Base-by-base conservation (phyloP, 1,284 basidiomycete genomes). In the Neonothopanus nambi region DNA sequence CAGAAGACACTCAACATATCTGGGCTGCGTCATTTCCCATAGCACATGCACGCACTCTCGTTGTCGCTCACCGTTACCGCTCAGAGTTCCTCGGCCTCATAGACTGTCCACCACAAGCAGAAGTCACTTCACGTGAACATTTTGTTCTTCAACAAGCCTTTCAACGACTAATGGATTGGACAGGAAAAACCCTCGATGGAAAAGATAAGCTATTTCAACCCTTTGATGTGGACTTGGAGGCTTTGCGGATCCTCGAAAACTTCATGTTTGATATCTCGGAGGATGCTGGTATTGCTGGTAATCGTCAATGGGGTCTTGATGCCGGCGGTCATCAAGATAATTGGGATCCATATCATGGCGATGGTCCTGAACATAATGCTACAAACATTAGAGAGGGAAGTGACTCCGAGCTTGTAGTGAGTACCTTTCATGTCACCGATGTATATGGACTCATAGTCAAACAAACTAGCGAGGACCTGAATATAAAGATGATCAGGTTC, bases 221-320 rank as follows among this genome's bases (percentile, higher is more conserved):
- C 2, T 48, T 62, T 38, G 63, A 66, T 50, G 58, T 67, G 3
- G 61, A 66, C 33, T 13, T 37, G 2, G 59, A 66, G 35, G 59
- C 49, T 21, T 36, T 63, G 1, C 41, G 21, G n/a, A 15, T 28
- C 7, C 49, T 63, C 1, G 62, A 64, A 23, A 49, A 59, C 17
- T 40, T 54, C 21, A 62, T 66, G 57, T 63, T 64, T 33, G 56
- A 58, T 23, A 13, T 21, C 2, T 58, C 57, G 1, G n/a, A 40
- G 1, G 35, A 37, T 6, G 56, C 61, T 5, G 61, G 60, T 5
- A n/a, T 54, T 37, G 56, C 58, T n/a, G 57, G 62, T 12, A 48
- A 59, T 18, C 51, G 50, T 36, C 64, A 65, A 41, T 65, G 63
- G 62, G 64, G 63, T n/a, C n/a, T n/a, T n/a, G n/a, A n/a, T n/a